Percentiles rank a stretch among this genome's conserved stretches.
Evolutionary conservation across 2,329 filamentous ascomycete species (phyloP).

Genomic region (Pleoardoris graminearum): DNA sequence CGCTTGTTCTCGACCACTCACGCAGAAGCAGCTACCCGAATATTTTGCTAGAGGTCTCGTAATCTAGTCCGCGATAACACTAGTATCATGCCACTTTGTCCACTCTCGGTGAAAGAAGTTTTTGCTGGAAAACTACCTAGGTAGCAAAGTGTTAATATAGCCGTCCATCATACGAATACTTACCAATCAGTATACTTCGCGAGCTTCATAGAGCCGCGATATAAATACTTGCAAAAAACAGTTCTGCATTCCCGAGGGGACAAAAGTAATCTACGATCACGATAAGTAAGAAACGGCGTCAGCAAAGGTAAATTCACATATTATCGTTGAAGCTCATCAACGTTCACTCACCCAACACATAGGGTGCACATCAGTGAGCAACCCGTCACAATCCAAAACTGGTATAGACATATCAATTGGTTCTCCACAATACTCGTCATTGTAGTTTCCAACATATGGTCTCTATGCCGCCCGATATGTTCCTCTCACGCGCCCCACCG

Average conservation of each 20-base stretch:
- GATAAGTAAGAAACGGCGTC: neutral
- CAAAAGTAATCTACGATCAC: no score
- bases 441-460: constrained; percentile 71
- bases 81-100: constrained; percentile 6
- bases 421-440: constrained; percentile 81
- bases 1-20: neutral
- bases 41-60: neutral
- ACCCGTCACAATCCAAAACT: constrained; percentile 69
- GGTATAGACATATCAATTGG: constrained; percentile 92
- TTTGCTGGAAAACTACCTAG: no score
- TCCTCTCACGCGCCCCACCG: constrained; percentile 70
- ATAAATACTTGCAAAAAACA: no score
- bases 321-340: neutral
- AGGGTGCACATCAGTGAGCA: constrained; percentile 82
- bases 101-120: neutral
- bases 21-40: neutral
- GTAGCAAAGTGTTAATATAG: neutral
- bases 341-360: constrained; percentile 55
- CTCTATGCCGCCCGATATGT: constrained; percentile 76
- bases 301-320: neutral
- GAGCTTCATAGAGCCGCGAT: no score
- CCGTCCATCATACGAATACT: neutral
- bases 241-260: no score
- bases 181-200: no score
- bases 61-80: neutral